A percentile compares a stretch with the other conserved stretches of the same genome.
Evolutionary conservation across 495 filamentous ascomycete genomes (phyloP).

Genomic region (Talaromyces wortmannii): DNA sequence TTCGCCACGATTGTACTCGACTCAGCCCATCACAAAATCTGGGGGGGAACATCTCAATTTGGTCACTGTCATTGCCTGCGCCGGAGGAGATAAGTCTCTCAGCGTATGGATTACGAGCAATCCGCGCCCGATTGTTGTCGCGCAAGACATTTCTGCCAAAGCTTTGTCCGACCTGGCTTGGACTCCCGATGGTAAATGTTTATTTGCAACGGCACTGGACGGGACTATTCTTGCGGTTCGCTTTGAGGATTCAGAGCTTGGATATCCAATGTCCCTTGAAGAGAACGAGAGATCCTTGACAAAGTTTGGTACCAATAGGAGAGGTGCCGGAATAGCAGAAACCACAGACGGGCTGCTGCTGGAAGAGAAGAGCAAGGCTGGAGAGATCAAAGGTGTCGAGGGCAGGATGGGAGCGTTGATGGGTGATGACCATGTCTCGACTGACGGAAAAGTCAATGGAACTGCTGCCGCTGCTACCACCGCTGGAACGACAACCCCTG

Average conservation of each 20-base stretch:
- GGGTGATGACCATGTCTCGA: conserved; percentile 58
- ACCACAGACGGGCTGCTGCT: conserved; percentile 79
- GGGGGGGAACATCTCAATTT: conserved; percentile 31
- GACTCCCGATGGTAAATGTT: conserved; percentile 82
- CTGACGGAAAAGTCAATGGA: conserved; percentile 32
- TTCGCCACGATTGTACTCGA: conserved; percentile 84
- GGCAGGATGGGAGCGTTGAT: conserved; percentile 96
- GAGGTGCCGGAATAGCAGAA: conserved; percentile 82
- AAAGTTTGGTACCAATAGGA: conserved; percentile 83
- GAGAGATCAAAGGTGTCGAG: conserved; percentile 80
- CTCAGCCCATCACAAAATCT: conserved; percentile 48
- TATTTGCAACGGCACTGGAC: conserved; percentile 82
- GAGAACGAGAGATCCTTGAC: conserved; percentile 90
- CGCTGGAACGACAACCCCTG: conserved; percentile 5
- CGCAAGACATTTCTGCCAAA: conserved; percentile 82
- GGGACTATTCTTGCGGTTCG: conserved; percentile 72
- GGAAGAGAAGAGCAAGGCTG: conserved; percentile 87
- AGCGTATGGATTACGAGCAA: conserved; percentile 97
- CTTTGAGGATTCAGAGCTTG: conserved; percentile 68
- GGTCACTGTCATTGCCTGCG: conserved; percentile 95
- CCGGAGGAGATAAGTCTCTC: conserved; percentile 90
- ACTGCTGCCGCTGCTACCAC: conserved; percentile 30
- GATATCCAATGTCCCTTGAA: conserved; percentile 64
- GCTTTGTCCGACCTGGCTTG: conserved; percentile 91
- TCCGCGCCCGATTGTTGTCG: conserved; percentile 79